phyloP scores from a whole-genome alignment of 23 red algal species.

The Gracilaria domingensis region DNA sequence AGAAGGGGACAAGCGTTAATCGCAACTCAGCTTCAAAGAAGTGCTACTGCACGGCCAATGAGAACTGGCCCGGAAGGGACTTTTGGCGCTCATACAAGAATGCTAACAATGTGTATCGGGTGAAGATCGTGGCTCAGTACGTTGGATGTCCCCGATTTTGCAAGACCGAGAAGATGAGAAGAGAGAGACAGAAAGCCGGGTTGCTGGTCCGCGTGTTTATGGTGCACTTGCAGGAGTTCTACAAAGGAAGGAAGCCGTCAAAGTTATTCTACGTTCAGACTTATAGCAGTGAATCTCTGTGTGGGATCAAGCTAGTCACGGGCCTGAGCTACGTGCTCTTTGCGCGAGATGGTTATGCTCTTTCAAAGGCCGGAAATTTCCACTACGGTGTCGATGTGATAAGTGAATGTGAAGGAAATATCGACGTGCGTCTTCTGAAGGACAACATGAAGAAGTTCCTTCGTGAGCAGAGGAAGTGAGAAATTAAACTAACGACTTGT shows the following conservation, averaged over 20 bases:
- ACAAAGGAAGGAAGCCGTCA: background rate
- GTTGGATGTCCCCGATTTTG: slow-evolving; percentile 5
- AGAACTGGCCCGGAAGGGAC: background rate
- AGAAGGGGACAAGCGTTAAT: background rate
- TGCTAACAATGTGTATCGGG: background rate
- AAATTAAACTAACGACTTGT: background rate
- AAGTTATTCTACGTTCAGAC: slow-evolving; percentile 13
- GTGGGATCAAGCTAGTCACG: background rate
- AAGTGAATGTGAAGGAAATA: background rate
- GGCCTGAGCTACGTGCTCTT: background rate
- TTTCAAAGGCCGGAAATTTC: slow-evolving; percentile 12
- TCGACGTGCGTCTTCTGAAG: background rate
- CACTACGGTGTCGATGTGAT: slow-evolving; percentile 14
- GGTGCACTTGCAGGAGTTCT: background rate
- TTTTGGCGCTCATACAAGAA: slow-evolving; percentile 4
- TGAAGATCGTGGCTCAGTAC: slow-evolving; percentile 7
- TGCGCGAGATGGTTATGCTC: background rate
- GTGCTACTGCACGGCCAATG: slow-evolving; percentile 7
- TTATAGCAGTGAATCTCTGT: background rate
- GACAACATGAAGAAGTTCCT: slow-evolving; percentile 6
- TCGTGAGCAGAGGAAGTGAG: background rate
- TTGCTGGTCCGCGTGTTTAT: background rate
- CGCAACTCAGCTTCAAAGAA: background rate
- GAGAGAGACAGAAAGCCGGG: background rate
- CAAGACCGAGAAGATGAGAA: background rate